phyloP scores from a whole-genome alignment of 148 eudicot species.

The Oxyria digyna region DNA sequence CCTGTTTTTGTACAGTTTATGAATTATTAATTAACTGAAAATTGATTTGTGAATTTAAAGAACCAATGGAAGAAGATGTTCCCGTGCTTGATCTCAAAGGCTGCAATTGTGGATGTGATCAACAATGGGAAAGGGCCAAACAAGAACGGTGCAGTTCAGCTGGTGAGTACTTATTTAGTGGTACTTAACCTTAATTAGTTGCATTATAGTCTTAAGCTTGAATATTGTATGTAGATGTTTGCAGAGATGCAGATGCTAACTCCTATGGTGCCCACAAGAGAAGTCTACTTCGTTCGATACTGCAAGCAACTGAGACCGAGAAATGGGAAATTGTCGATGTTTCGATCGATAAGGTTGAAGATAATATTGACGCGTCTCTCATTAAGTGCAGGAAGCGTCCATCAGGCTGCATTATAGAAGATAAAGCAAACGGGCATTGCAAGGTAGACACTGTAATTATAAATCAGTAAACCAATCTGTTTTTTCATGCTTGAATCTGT shows the following conservation, averaged over 20 bases:
- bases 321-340: conserved; percentile 93
- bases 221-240: conserved; percentile 52
- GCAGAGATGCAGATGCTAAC: conserved; percentile 96
- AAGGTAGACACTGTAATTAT: too few relatives aligned
- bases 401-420: conserved; percentile 95
- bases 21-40: too few relatives aligned
- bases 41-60: conserved; percentile 18
- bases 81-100: conserved; percentile 72
- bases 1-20: background rate
- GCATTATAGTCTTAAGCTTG: too few relatives aligned
- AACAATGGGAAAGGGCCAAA: conserved; percentile 54
- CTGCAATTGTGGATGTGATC: conserved; percentile 72
- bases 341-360: conserved; percentile 68
- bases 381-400: conserved; percentile 71
- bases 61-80: conserved; percentile 93
- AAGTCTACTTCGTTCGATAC: conserved; percentile 75
- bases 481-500: background rate
- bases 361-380: conserved; percentile 57
- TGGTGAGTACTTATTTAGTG: conserved; percentile 40
- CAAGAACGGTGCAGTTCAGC: conserved; percentile 57
- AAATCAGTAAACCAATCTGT: background rate
- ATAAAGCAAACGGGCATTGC: conserved; percentile 86
- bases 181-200: background rate
- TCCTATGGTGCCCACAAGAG: conserved; percentile 81
- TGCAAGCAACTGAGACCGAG: conserved; percentile 72